A percentile compares a stretch with the other conserved stretches of the same genome.
Evolutionary conservation across 2,329 filamentous ascomycete genomes (phyloP).

Genomic region (Aspergillus oerlinghausenensis): DNA sequence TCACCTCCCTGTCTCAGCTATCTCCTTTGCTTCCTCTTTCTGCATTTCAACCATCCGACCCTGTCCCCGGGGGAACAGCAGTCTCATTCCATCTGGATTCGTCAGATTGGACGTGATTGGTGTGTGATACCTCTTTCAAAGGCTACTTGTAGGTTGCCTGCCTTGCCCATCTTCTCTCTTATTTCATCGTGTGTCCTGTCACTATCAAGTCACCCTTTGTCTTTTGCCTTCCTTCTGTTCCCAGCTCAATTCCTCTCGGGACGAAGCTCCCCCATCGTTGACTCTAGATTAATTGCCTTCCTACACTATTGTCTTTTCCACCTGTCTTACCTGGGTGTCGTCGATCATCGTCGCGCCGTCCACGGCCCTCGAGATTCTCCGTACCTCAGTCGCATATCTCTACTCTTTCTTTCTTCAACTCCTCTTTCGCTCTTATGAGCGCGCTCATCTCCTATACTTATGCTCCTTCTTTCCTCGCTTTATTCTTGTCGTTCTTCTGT

Average conservation of each 20-base stretch:
- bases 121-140: constrained; percentile 16
- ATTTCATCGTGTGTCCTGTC: constrained; percentile 17
- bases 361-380: constrained; percentile 12
- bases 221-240: constrained; percentile 15
- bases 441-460: constrained; percentile 15
- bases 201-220: constrained; percentile 10
- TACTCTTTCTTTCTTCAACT: constrained; percentile 10
- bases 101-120: constrained; percentile 15
- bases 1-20: background rate
- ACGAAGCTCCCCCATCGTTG: constrained; percentile 8
- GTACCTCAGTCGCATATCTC: constrained; percentile 4
- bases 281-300: constrained; percentile 5
- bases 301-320: constrained; percentile 12
- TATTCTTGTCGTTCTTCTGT: constrained; percentile 11
- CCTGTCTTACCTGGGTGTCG: constrained; percentile 12
- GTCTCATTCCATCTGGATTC: constrained; percentile 10
- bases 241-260: constrained; percentile 10
- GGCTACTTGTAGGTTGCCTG: constrained; percentile 44
- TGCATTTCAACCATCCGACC: constrained; percentile 1
- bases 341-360: constrained; percentile 18
- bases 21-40: background rate
- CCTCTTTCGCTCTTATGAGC: constrained; percentile 13
- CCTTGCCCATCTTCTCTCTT: constrained; percentile 19
- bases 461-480: constrained; percentile 7
- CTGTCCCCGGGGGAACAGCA: constrained; percentile 5